Evolutionary conservation across 192 early-diverging fungal genomes (phyloP), one percentile per base, ranked within the genome.

Genomic region (Podila epicladia): DNA sequence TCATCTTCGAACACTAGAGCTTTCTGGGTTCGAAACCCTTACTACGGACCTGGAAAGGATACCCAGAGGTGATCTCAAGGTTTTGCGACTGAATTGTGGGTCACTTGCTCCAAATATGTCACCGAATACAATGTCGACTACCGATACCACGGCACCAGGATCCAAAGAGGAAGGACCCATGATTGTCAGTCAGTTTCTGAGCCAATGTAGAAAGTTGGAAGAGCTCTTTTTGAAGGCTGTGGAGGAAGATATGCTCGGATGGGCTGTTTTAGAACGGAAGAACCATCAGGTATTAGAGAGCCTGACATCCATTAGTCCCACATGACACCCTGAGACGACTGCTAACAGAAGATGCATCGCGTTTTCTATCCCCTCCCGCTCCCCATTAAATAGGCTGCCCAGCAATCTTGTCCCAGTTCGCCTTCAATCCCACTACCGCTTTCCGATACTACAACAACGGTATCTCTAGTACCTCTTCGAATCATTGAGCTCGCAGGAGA

Each of bases 221-320:
- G 77, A 80, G 51, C 53, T 80, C 29, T 22, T 69, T 12, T 26
- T 80, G 26, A 62, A 69, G 2, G 50, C 77, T 32, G 77, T 80
- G 0, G 67, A 80, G 32, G 77, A 73, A 22, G 22, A 73, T 22
- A 24, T 80, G 62, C 45, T 80, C 32, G 71, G 69, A n/a, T 80
- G 77, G 77, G 77, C 77, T 51, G 77, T 80, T 11, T 33, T 64
- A n/a, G 77, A 80, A 32, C 77, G 77, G 6, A 45, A 49, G 38
- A 45, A 72, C 31, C 60, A 69, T 61, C 29, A 80, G 71, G 77
- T 73, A 45, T 15, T 4, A 15, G 15, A 15, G 29, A 29, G 29
- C 1, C 29, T 29, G 29, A 3, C 29, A 29, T 29, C 29, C 29
- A 29, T 29, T 29, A 29, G 29, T 29, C 29, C 29, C 29, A 29